Evolutionary conservation across 352 stramenopile species (phyloP).

Genomic region (Globisporangium orthogonon): DNA sequence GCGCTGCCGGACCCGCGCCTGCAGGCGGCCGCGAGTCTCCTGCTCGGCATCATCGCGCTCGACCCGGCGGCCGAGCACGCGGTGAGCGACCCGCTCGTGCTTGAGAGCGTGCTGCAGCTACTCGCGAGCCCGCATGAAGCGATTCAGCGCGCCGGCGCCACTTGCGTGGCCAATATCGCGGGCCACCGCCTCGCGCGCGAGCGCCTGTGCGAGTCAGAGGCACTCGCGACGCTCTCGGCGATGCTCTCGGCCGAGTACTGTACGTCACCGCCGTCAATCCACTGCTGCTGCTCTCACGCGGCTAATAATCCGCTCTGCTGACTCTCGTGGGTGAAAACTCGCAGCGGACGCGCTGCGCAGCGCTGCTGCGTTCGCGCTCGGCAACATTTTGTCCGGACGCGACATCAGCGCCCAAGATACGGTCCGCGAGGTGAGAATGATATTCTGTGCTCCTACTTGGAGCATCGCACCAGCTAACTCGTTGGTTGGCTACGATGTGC

Average conservation of each 20-base stretch:
- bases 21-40: slow-evolving; percentile 52
- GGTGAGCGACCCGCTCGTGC: slow-evolving; percentile 28
- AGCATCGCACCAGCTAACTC: too few relatives aligned
- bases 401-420: slow-evolving; percentile 54
- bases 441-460: too few relatives aligned
- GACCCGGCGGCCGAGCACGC: slow-evolving; percentile 21
- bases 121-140: slow-evolving; percentile 48
- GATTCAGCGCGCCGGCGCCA: slow-evolving; percentile 46
- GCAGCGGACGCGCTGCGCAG: slow-evolving; percentile 48
- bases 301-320: slow-evolving; percentile 7
- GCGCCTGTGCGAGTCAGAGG: slow-evolving; percentile 40
- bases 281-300: too few relatives aligned
- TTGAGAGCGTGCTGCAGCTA: slow-evolving; percentile 35
- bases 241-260: slow-evolving; percentile 46
- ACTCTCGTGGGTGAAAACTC: not conserved
- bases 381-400: slow-evolving; percentile 54
- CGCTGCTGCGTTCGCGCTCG: slow-evolving; percentile 51
- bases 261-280: slow-evolving; percentile 7
- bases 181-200: slow-evolving; percentile 28
- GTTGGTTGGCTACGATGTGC: too few relatives aligned
- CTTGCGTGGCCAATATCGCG: slow-evolving; percentile 52
- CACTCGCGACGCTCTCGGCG: slow-evolving; percentile 31
- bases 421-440: slow-evolving; percentile 28
- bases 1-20: slow-evolving; percentile 43
- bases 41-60: slow-evolving; percentile 58